Base-by-base conservation (phyloP, 1,284 basidiomycete genomes). In the Phellopilus nigrolimitatus region DNA sequence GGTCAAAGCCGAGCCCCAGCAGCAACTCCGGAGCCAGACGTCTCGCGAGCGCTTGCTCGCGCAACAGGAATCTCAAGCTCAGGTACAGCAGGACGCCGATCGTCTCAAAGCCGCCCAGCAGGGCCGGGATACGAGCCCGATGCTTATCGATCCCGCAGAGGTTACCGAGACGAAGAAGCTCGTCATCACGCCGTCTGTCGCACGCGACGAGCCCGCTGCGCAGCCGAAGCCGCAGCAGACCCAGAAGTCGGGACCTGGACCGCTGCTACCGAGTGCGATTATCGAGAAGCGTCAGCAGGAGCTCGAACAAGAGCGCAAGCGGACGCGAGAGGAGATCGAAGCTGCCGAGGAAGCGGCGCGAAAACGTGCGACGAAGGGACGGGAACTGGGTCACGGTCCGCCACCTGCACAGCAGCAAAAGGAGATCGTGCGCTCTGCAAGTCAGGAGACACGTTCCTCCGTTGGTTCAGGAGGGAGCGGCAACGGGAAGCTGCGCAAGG, bases 141-240 rank as follows among this genome's bases (percentile, higher is more conserved):
- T 47, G 17, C 2, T 49, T n/a, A n/a, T n/a, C 56, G 84, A 87
- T 63, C 79, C 77, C 7, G 69, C 74, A 0, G 74, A 81, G 46
- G 73, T 64, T 2, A 78, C 71, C 1, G 88, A 86, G 59, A 90
- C 88, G 2, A 75, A 77, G 50, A 84, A 88, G 58, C 72, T 91
- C 51, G 84, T 82, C 1, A 83, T 79, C 45, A 93, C 90, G 0
- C 91, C 91, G 1, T 70, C 77, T 1, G 82, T 93, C 33, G 86
- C 82, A 10, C 78, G 82, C 7, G 79, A 79, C 15, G 65, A 69
- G 4, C 72, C 74, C 31, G 58, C 19, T 9, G 22, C 22, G 1
- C 22, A 17, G n/a, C 42, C 58, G n/a, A 55, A 47, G 19, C 37
- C 49, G 15, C 43, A 40, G 27, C 56, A 55, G 37, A 21, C 39